Percentiles rank a stretch among this genome's conserved stretches.
Conservation (phyloP, 768 basidiomycete species). For the Sistotremastrum niveocremeum region DNA sequence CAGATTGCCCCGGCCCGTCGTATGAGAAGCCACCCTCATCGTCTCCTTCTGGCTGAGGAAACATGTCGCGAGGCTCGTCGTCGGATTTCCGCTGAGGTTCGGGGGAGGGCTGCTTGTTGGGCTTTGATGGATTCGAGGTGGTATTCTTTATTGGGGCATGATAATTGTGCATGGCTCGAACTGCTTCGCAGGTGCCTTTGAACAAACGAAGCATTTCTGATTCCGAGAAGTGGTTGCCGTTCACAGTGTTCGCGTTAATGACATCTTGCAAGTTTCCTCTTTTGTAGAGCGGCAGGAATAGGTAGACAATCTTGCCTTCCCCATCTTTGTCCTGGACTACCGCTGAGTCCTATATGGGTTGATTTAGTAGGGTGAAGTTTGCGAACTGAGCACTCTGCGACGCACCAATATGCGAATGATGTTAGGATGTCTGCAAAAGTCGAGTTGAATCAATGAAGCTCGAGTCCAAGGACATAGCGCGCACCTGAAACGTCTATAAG, state of each 20-base stretch:
- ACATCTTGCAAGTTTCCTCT: conserved; percentile 91
- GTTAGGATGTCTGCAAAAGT: conserved; percentile 64
- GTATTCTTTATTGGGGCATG: conserved; percentile 34
- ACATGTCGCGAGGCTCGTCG: conserved; percentile 54
- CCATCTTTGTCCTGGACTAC: conserved; percentile 89
- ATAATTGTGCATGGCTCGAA: conserved; percentile 90
- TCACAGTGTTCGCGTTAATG: conserved; percentile 77
- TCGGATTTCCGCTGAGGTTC: conserved; percentile 24
- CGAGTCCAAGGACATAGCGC: conserved; percentile 13
- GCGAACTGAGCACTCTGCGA: conserved; percentile 6
- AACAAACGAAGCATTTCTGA: conserved; percentile 80
- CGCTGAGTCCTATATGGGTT: conserved; percentile 61
- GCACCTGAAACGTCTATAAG: conserved; percentile 88
- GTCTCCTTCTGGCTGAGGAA: conserved; percentile 67
- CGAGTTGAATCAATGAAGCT: not conserved
- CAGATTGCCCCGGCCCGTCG: conserved; percentile 20
- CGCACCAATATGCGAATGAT: conserved; percentile 85
- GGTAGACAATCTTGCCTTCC: conserved; percentile 89
- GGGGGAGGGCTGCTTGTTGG: conserved; percentile 9
- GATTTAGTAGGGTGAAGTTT: conserved; percentile 3
- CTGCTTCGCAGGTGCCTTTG: conserved; percentile 86
- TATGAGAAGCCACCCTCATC: conserved; percentile 66
- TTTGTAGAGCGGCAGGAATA: conserved; percentile 90
- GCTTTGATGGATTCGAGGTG: conserved; percentile 15
- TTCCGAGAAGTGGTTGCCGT: conserved; percentile 75